Percentiles rank a stretch among this genome's conserved stretches.
Conservation (phyloP, 2,329 filamentous ascomycete genomes). For the Ophiostoma himal-ulmi region DNA sequence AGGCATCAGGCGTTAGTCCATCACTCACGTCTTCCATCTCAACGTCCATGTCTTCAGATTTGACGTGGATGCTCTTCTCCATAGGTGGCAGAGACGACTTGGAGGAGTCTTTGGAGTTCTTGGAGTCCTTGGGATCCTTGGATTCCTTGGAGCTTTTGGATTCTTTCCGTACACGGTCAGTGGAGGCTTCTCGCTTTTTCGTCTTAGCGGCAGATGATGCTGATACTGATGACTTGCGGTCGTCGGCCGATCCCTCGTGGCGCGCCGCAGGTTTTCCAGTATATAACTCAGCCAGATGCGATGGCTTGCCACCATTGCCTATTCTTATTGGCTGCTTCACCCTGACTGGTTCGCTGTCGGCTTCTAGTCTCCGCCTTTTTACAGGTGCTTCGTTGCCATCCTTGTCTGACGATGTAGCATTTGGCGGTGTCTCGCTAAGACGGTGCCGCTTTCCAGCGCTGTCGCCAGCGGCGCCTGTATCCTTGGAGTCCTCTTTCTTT, state of each 20-base stretch:
- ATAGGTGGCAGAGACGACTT: slow-evolving; percentile 35
- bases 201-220: slow-evolving; percentile 31
- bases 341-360: slow-evolving; percentile 33
- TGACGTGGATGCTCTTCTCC: slow-evolving; percentile 52
- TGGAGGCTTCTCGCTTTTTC: slow-evolving; percentile 34
- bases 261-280: slow-evolving; percentile 34
- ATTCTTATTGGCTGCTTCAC: slow-evolving; percentile 38
- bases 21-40: slow-evolving; percentile 48
- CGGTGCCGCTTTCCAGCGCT: slow-evolving; percentile 53
- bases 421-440: slow-evolving; percentile 54
- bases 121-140: not conserved
- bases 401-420: slow-evolving; percentile 47
- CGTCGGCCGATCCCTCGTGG: slow-evolving; percentile 38
- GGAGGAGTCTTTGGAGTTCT: slow-evolving; percentile 26
- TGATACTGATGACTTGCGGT: slow-evolving; percentile 31
- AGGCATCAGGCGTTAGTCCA: slow-evolving; percentile 19
- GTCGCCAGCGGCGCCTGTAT: slow-evolving; percentile 44
- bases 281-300: not conserved
- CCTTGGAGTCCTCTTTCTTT: slow-evolving; percentile 56
- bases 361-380: slow-evolving; percentile 54
- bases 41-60: slow-evolving; percentile 51
- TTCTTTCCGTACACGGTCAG: slow-evolving; percentile 40
- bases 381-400: slow-evolving; percentile 46
- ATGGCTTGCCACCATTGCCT: not conserved
- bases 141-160: slow-evolving; percentile 22